phyloP scores from a whole-genome alignment of 352 stramenopile species.

The Globisporangium canariense region DNA sequence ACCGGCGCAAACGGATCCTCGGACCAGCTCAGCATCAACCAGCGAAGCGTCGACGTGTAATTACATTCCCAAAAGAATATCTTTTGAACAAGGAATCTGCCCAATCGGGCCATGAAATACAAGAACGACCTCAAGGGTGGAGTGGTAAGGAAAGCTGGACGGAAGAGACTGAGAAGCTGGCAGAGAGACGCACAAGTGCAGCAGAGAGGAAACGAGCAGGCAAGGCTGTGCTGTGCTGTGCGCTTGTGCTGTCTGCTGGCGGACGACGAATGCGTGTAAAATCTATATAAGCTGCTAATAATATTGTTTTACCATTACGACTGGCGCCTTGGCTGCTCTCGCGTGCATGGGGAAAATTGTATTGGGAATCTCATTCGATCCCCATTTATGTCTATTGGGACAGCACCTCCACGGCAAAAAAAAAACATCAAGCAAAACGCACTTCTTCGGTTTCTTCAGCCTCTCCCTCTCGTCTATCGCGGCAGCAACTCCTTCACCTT shows the following conservation, averaged over 20 bases:
- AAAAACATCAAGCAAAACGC: not conserved
- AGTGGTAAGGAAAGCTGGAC: not conserved
- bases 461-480: slow-evolving; percentile 1
- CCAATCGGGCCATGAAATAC: not conserved
- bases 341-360: not conserved
- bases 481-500: slow-evolving; percentile 15
- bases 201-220: not conserved
- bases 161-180: not conserved
- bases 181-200: not conserved
- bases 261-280: slow-evolving; percentile 6
- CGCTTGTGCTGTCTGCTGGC: not conserved
- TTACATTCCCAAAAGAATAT: not conserved
- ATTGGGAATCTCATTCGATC: slow-evolving; percentile 4
- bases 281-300: slow-evolving; percentile 25
- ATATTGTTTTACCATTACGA: slow-evolving; percentile 18
- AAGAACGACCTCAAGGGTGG: no score
- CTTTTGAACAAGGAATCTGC: not conserved
- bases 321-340: not conserved
- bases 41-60: slow-evolving; percentile 77
- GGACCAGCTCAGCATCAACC: slow-evolving; percentile 69
- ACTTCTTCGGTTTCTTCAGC: not conserved
- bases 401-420: not conserved
- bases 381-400: not conserved
- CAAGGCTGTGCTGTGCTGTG: not conserved
- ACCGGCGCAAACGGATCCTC: slow-evolving; percentile 29